Evolutionary conservation across 192 early-diverging fungal species (phyloP).

Genomic region (Entomortierella lignicola): DNA sequence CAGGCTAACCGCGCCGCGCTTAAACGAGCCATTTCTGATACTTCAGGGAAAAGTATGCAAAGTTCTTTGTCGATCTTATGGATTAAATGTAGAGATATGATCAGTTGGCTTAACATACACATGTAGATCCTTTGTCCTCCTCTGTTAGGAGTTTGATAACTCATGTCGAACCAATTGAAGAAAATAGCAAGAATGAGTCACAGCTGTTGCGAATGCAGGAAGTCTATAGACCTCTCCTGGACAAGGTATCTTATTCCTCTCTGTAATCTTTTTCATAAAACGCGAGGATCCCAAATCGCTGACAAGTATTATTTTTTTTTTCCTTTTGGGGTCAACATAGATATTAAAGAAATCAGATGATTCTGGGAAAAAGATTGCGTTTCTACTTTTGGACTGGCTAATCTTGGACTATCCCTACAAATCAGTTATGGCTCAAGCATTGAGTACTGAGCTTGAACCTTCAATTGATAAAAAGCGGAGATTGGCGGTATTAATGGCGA

Average conservation of each 20-base stretch:
- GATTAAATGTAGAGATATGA: too few species aligned
- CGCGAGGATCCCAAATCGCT: not conserved
- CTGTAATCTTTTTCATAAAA: not conserved
- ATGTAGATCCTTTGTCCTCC: constrained; percentile 12
- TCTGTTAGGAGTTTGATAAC: constrained; percentile 7
- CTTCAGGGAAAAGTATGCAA: constrained; percentile 15
- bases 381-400: constrained; percentile 28
- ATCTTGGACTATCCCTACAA: constrained; percentile 9
- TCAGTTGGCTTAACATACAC: too few species aligned
- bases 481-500: constrained; percentile 15
- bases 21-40: constrained; percentile 11
- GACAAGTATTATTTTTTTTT: too few species aligned
- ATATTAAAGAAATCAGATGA: constrained; percentile 29
- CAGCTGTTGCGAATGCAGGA: constrained; percentile 7
- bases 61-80: too few species aligned
- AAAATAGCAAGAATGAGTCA: not conserved
- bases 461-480: constrained; percentile 18
- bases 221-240: constrained; percentile 16
- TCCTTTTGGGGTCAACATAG: too few species aligned
- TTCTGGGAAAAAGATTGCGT: constrained; percentile 17
- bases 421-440: not conserved
- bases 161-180: constrained; percentile 1
- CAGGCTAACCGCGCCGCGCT: constrained; percentile 28
- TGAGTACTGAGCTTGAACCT: constrained; percentile 11
- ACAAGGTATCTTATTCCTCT: constrained; percentile 5